Percentiles rank a stretch among this genome's conserved stretches.
phyloP scores from a whole-genome alignment of 2,329 filamentous ascomycete species.

The Plenodomus tracheiphilus region DNA sequence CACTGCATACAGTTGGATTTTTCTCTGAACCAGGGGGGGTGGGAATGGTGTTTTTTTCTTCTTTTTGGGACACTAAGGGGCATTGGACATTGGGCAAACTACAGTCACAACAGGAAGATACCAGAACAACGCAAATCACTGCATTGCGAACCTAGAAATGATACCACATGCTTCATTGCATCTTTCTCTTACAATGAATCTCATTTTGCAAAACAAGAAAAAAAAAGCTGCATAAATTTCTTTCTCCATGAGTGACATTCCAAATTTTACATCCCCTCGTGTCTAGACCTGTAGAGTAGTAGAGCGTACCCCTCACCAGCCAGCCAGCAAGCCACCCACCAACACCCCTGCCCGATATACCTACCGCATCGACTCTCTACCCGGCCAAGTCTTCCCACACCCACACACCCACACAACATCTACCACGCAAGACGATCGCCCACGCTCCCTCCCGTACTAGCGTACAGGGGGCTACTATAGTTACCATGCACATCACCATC shows the following conservation, averaged over 20 bases:
- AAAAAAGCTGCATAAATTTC: no score
- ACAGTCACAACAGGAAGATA: slow-evolving; percentile 5
- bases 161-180: slow-evolving; percentile 20
- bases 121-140: slow-evolving; percentile 1
- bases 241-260: no score
- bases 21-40: not conserved
- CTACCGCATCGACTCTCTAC: not conserved
- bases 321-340: not conserved
- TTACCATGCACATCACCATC: no score
- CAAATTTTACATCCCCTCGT: no score
- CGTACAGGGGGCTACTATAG: no score
- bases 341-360: not conserved
- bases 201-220: no score
- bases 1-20: not conserved
- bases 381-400: no score
- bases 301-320: not conserved
- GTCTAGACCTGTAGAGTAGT: no score
- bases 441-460: no score
- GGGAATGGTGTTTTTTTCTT: no score
- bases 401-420: not conserved
- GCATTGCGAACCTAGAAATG: slow-evolving; percentile 17
- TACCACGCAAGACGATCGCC: no score
- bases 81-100: slow-evolving; percentile 1
- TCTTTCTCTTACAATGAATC: not conserved
- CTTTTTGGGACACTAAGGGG: not conserved